phyloP scores from a whole-genome alignment of 768 basidiomycete genomes.

The Crepidotus variabilis region DNA sequence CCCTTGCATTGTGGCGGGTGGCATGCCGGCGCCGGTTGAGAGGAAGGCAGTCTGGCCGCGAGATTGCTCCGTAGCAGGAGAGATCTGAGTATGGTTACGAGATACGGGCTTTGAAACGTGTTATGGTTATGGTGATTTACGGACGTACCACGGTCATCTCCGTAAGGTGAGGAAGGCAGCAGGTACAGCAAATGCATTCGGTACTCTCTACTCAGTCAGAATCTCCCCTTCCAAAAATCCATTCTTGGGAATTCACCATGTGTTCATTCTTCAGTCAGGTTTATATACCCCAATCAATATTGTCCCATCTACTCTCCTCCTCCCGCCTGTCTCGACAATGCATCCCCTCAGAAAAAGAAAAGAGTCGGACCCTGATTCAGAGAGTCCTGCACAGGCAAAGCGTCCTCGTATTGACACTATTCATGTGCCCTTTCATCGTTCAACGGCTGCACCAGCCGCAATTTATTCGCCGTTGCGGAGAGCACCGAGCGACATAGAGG shows the following conservation, averaged over 20 bases:
- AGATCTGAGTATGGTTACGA: neutral
- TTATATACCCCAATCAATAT: conserved; percentile 29
- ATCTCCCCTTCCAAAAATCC: conserved; percentile 9
- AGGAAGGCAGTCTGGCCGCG: neutral
- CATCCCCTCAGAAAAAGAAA: conserved; percentile 55
- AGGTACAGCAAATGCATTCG: neutral
- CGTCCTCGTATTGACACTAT: conserved; percentile 39
- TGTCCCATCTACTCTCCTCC: conserved; percentile 22
- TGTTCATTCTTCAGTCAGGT: conserved; percentile 24
- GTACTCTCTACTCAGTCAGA: neutral
- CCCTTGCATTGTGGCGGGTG: neutral
- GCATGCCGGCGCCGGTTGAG: neutral
- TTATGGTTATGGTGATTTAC: conserved; percentile 10
- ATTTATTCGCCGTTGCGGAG: conserved; percentile 10
- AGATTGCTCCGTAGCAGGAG: neutral
- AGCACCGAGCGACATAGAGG: conserved; percentile 36
- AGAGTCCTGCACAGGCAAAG: conserved; percentile 28
- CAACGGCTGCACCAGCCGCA: conserved; percentile 1
- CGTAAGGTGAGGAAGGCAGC: conserved; percentile 13
- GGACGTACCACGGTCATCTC: conserved; percentile 35
- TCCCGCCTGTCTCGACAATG: conserved; percentile 51
- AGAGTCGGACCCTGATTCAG: conserved; percentile 48
- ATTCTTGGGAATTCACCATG: conserved; percentile 34
- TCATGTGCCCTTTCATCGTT: conserved; percentile 18
- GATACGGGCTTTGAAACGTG: conserved; percentile 10